Conservation (phyloP, 1,139 yeast genomes). For the Debaryomyces nepalensis region DNA sequence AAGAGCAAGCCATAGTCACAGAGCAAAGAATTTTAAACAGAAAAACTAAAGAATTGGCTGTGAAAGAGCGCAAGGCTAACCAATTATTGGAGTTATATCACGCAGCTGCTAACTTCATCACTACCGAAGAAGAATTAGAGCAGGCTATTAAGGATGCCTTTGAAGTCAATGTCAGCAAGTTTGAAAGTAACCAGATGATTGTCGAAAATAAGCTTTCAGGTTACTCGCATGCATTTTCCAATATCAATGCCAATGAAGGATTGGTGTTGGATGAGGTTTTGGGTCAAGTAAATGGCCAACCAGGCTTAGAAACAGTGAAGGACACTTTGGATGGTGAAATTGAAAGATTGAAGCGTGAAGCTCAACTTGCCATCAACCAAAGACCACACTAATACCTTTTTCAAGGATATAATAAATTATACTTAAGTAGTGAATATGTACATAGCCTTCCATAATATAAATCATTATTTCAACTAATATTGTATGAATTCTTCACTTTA, state of each 20-base stretch:
- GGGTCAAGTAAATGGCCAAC: conserved; percentile 47
- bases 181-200: conserved; percentile 39
- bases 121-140: conserved; percentile 66
- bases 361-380: conserved; percentile 34
- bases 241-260: conserved; percentile 35
- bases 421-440: conserved; percentile 9
- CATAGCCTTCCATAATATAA: conserved; percentile 8
- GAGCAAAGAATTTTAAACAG: conserved; percentile 47
- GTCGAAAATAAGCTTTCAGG: conserved; percentile 45
- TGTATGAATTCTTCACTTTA: not conserved
- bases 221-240: conserved; percentile 34
- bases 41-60: conserved; percentile 35
- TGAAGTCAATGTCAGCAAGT: conserved; percentile 45
- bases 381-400: conserved; percentile 8
- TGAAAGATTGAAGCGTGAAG: conserved; percentile 43
- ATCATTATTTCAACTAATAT: not conserved
- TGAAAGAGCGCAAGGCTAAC: conserved; percentile 52
- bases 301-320: conserved; percentile 52
- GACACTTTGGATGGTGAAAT: conserved; percentile 44
- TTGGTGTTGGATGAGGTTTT: conserved; percentile 41
- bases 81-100: conserved; percentile 73
- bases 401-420: not conserved
- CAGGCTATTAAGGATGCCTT: conserved; percentile 62
- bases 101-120: conserved; percentile 65
- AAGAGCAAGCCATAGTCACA: conserved; percentile 55